These are phyloP conservation scores for Amoebophrya sp. DNA, from an alignment of 169 alveolate genomes.

Conservation along the genomic window DNA sequence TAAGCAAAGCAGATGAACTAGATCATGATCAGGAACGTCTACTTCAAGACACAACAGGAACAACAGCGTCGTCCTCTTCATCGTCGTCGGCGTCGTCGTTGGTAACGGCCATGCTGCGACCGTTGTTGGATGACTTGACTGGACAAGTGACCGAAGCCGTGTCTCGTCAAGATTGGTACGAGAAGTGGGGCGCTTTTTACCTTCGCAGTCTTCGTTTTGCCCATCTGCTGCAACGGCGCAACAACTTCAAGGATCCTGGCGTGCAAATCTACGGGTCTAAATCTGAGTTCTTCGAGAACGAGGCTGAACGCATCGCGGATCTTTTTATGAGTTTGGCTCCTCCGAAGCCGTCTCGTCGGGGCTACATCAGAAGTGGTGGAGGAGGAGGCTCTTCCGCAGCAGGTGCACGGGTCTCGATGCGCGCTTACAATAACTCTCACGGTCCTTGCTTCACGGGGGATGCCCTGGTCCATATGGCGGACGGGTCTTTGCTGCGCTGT, in stretches of 20 bases:
- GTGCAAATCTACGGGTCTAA: not conserved
- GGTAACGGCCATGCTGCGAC: not conserved
- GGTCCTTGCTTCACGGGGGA: not conserved
- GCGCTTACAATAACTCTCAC: not conserved
- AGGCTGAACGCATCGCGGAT: not conserved
- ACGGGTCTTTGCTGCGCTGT: not conserved
- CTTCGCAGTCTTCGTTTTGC: not conserved
- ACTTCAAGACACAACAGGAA: not conserved
- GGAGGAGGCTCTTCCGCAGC: not conserved
- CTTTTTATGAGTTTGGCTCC: not conserved
- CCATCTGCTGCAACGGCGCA: not conserved
- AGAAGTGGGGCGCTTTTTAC: not conserved
- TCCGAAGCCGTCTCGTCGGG: not conserved
- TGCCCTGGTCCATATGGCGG: not conserved
- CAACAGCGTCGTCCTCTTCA: not conserved
- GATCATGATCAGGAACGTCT: no score
- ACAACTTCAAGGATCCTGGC: constrained; percentile 5
- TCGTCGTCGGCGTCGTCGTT: not conserved
- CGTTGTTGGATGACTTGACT: not conserved
- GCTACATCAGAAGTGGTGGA: no score
- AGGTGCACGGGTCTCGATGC: not conserved
- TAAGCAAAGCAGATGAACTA: no score
- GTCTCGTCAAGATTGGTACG: not conserved
- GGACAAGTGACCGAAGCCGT: not conserved
- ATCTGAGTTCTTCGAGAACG: not conserved